These are phyloP conservation scores for Blastobotrys robertii DNA, from an alignment of 805 yeast genomes.

Conservation along the genomic window DNA sequence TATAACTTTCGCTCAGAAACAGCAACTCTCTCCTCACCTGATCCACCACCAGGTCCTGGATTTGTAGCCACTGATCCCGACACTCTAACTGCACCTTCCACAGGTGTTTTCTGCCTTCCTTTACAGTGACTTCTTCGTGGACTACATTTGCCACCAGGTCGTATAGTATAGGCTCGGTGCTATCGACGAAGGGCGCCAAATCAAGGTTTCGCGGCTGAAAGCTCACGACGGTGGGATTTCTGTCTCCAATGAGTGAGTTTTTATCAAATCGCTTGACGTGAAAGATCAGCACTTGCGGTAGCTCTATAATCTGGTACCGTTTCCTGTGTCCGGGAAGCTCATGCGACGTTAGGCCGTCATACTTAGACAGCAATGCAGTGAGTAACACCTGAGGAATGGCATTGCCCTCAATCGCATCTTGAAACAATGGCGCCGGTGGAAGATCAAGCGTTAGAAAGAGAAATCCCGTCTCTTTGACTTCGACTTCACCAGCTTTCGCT, in stretches of 20 bases:
- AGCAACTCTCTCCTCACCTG: conserved; percentile 46
- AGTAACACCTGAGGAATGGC: conserved; percentile 46
- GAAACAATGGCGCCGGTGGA: conserved; percentile 49
- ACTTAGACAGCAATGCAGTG: conserved; percentile 32
- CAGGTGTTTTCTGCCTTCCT: conserved; percentile 20
- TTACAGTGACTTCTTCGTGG: conserved; percentile 18
- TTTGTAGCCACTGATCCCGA: conserved; percentile 45
- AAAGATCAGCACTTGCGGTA: conserved; percentile 48
- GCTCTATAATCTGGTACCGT: conserved; percentile 31
- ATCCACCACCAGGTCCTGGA: conserved; percentile 42
- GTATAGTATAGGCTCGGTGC: conserved; percentile 25
- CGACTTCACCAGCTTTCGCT: conserved; percentile 12
- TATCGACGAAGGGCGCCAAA: conserved; percentile 28
- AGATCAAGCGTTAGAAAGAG: conserved; percentile 50
- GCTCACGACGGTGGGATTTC: conserved; percentile 55
- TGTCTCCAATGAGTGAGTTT: conserved; percentile 22
- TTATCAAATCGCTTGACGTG: conserved; percentile 47
- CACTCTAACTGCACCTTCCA: conserved; percentile 43
- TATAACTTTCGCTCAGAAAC: conserved; percentile 49
- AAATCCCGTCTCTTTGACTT: conserved; percentile 26
- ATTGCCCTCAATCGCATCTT: conserved; percentile 36
- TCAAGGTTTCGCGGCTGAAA: conserved; percentile 37
- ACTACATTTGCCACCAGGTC: conserved; percentile 42
- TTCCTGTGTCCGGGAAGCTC: conserved; percentile 30
- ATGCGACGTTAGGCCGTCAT: conserved; percentile 24